These are phyloP conservation scores for Magnusiomyces paraingens DNA, from an alignment of 1,139 yeast genomes.

Conservation along the genomic window DNA sequence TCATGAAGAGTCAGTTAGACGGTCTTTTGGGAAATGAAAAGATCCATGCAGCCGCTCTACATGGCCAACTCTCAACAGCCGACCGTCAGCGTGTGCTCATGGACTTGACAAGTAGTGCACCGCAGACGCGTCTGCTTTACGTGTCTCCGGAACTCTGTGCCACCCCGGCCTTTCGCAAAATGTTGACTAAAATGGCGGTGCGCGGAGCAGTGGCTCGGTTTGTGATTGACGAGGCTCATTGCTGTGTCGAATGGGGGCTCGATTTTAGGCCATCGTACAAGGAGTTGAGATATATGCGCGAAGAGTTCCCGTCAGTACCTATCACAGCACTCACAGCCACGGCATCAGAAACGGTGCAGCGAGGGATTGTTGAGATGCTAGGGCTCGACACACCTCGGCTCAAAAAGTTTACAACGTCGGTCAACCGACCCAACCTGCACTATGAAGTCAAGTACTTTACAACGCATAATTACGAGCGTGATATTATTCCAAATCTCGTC, in stretches of 20 bases:
- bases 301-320: constrained; percentile 65
- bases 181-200: constrained; percentile 17
- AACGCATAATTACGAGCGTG: constrained; percentile 38
- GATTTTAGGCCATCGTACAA: constrained; percentile 85
- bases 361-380: constrained; percentile 22
- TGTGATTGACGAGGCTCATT: constrained; percentile 88
- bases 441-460: constrained; percentile 54
- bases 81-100: constrained; percentile 19
- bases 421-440: constrained; percentile 71
- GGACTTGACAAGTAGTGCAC: constrained; percentile 19
- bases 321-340: constrained; percentile 87
- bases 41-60: constrained; percentile 50
- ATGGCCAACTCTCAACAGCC: constrained; percentile 20
- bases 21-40: constrained; percentile 50
- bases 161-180: constrained; percentile 21
- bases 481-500: constrained; percentile 47
- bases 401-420: constrained; percentile 29
- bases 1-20: constrained; percentile 88
- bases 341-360: constrained; percentile 38
- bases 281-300: constrained; percentile 60
- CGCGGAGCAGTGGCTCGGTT: constrained; percentile 38
- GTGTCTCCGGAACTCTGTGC: constrained; percentile 64
- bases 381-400: constrained; percentile 18
- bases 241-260: constrained; percentile 91
- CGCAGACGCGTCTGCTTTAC: constrained; percentile 50